Evolutionary conservation across 208 protist species (phyloP), one percentile per base, ranked within the genome.

Genomic region (Balamuthia mandrillaris): DNA sequence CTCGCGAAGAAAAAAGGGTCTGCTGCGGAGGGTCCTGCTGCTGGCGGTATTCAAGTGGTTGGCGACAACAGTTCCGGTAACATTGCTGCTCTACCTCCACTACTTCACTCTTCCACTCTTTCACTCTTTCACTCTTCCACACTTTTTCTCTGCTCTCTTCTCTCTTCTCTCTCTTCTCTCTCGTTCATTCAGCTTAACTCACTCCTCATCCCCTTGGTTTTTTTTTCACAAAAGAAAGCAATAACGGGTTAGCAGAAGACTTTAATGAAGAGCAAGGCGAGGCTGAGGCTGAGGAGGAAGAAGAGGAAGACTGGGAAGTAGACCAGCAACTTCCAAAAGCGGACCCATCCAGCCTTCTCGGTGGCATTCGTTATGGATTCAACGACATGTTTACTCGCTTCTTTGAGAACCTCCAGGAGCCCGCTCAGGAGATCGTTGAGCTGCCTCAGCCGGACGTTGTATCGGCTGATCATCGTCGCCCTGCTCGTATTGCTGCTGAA

Each of bases 1-100:
- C 72, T 81, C 1, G 72, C 72, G 42, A 75, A 75, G 16, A 75
- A 75, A 33, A 75, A 75, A 45, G n/a, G n/a, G n/a, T n/a, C n/a
- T n/a, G n/a, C n/a, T n/a, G n/a, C n/a, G n/a, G n/a, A n/a, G n/a
- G n/a, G n/a, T n/a, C n/a, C n/a, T n/a, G n/a, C n/a, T n/a, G n/a
- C n/a, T n/a, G n/a, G n/a, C n/a, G n/a, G n/a, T n/a, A n/a, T n/a
- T n/a, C n/a, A n/a, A n/a, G n/a, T n/a, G n/a, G n/a, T n/a, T n/a
- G n/a, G n/a, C n/a, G n/a, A n/a, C n/a, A n/a, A n/a, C n/a, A n/a
- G n/a, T n/a, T n/a, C n/a, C n/a, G n/a, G n/a, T n/a, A n/a, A n/a
- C n/a, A n/a, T n/a, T n/a, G n/a, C n/a, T n/a, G n/a, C n/a, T n/a
- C n/a, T n/a, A n/a, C n/a, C n/a, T n/a, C n/a, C n/a, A n/a, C n/a